Conservation (phyloP, 495 filamentous ascomycete species). For the Aspergillus coremiiformis region DNA sequence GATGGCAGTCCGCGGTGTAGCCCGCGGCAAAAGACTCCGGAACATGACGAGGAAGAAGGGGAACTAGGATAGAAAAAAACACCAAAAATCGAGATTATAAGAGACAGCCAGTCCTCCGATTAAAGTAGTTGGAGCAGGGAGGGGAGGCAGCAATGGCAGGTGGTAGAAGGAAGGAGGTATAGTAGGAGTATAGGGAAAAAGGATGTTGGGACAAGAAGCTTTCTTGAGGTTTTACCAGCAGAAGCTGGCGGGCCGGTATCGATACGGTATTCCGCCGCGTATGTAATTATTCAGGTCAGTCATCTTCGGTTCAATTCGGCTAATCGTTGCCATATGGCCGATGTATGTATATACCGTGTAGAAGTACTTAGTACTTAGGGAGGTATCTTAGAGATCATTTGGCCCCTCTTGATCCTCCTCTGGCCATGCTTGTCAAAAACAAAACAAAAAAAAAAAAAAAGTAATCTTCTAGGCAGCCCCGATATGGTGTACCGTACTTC, state of each 20-base stretch:
- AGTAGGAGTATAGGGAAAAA: slow-evolving; percentile 28
- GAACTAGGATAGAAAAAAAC: slow-evolving; percentile 20
- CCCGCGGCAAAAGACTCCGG: slow-evolving; percentile 61
- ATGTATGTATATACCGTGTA: not conserved
- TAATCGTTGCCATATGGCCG: slow-evolving; percentile 11
- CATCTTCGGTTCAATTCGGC: slow-evolving; percentile 13
- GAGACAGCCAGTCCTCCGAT: slow-evolving; percentile 26
- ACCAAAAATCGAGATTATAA: slow-evolving; percentile 15
- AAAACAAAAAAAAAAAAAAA: not conserved
- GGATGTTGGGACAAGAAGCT: slow-evolving; percentile 24
- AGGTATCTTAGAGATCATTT: too few species aligned
- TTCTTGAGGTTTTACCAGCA: slow-evolving; percentile 16
- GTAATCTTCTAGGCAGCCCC: not conserved
- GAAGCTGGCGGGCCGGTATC: slow-evolving; percentile 23
- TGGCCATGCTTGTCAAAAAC: not conserved
- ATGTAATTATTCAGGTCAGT: slow-evolving; percentile 16
- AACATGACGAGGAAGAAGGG: slow-evolving; percentile 50
- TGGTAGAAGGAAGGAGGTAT: slow-evolving; percentile 16
- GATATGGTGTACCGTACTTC: not conserved
- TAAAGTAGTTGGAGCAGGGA: slow-evolving; percentile 20
- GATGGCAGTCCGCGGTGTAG: slow-evolving; percentile 59
- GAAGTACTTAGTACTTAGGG: too few species aligned
- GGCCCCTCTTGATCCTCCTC: not conserved
- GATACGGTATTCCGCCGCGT: slow-evolving; percentile 16
- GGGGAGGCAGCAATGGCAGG: slow-evolving; percentile 18